A percentile compares a stretch with the other conserved stretches of the same genome.
Conservation (phyloP, 2,329 filamentous ascomycete genomes). For the Rasamsonia emersonii region DNA sequence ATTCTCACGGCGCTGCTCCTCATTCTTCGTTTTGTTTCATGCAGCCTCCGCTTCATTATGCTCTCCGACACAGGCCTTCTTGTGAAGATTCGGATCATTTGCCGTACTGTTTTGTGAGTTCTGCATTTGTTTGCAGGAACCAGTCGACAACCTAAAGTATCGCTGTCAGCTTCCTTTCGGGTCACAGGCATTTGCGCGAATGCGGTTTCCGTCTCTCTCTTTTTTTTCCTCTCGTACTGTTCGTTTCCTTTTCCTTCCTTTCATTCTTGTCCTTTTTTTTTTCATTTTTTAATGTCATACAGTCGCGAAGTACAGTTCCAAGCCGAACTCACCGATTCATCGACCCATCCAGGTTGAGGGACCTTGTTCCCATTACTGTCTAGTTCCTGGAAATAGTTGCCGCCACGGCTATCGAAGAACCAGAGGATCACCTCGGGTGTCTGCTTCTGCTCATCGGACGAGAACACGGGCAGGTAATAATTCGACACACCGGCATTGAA, state of each 20-base stretch:
- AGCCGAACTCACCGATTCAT: slow-evolving; percentile 22
- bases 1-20: too few species aligned
- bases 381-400: slow-evolving; percentile 37
- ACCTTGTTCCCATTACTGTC: background rate
- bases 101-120: slow-evolving; percentile 21
- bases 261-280: too few species aligned
- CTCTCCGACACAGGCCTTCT: too few species aligned
- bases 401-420: slow-evolving; percentile 64
- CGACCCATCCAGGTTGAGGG: slow-evolving; percentile 32
- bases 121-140: slow-evolving; percentile 31
- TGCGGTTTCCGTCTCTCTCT: too few species aligned
- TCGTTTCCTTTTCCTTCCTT: too few species aligned
- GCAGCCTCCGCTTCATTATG: too few species aligned
- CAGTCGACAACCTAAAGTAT: slow-evolving; percentile 29
- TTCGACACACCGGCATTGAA: slow-evolving; percentile 41
- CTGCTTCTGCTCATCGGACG: slow-evolving; percentile 29
- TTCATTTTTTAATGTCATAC: too few species aligned
- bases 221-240: too few species aligned
- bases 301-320: too few species aligned
- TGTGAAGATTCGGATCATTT: too few species aligned
- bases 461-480: slow-evolving; percentile 47
- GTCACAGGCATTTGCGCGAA: background rate
- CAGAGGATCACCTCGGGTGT: slow-evolving; percentile 49
- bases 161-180: background rate
- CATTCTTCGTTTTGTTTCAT: too few species aligned